phyloP scores from a whole-genome alignment of 371 early-diverging fungal species.

The Circinella umbellata region DNA sequence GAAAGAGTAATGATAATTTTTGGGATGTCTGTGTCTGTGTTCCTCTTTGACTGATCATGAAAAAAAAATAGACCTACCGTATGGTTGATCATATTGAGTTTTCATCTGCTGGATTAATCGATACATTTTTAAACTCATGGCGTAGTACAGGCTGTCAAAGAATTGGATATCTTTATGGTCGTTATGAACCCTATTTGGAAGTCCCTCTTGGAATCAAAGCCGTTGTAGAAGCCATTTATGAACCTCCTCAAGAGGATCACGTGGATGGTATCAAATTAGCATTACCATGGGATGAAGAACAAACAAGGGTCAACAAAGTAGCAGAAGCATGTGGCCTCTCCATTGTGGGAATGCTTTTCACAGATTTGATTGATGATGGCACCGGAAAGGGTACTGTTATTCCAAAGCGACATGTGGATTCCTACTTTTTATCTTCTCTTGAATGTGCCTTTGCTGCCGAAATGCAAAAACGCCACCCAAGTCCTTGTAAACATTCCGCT shows the following conservation, averaged over 20 bases:
- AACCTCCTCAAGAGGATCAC: conserved; percentile 90
- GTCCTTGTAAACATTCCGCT: conserved; percentile 69
- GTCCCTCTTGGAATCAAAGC: conserved; percentile 98
- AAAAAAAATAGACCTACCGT: conserved; percentile 76
- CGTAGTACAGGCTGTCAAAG: conserved; percentile 88
- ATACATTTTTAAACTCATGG: conserved; percentile 91
- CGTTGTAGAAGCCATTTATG: conserved; percentile 95
- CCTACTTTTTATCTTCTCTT: conserved; percentile 94
- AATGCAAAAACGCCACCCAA: conserved; percentile 87
- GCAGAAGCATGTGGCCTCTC: conserved; percentile 81
- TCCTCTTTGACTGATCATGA: too few relatives aligned
- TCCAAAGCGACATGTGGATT: conserved; percentile 86
- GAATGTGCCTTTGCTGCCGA: conserved; percentile 93
- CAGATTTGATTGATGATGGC: conserved; percentile 92
- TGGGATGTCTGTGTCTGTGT: too few relatives aligned
- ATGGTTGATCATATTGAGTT: conserved; percentile 99
- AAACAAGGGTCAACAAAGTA: conserved; percentile 64
- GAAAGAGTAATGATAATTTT: too few relatives aligned
- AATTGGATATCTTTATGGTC: conserved; percentile 94
- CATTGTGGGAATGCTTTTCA: conserved; percentile 94
- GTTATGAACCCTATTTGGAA: conserved; percentile 89
- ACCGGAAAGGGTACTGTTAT: conserved; percentile 83
- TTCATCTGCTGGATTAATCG: conserved; percentile 85
- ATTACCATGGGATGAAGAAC: conserved; percentile 61
- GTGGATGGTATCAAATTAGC: conserved; percentile 83